A percentile compares a stretch with the other conserved stretches of the same genome.
These are phyloP conservation scores for Didymosphaeria variabile DNA, from an alignment of 2,329 filamentous ascomycete genomes.

Conservation along the genomic window DNA sequence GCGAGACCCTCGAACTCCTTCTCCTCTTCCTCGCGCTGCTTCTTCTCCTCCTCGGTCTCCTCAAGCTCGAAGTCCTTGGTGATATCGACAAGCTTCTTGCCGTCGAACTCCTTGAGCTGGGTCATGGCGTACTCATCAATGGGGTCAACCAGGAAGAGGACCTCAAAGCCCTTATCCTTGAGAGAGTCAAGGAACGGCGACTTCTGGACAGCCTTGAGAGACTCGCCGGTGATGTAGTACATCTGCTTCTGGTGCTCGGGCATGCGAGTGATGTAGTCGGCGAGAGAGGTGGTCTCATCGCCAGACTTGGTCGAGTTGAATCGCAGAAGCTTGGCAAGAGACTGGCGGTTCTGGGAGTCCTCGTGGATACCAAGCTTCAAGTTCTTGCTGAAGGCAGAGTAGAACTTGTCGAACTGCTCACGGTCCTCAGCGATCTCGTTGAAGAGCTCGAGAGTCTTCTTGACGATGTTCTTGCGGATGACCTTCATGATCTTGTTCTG, in stretches of 20 bases:
- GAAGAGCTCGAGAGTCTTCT: conserved; percentile 99
- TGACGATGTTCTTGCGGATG: conserved; percentile 99
- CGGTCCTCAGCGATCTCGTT: conserved; percentile 98
- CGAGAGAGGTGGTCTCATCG: conserved; percentile 91
- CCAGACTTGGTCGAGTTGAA: conserved; percentile 99
- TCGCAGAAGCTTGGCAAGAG: conserved; percentile 96
- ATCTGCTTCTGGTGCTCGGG: conserved; percentile 99
- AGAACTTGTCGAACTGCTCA: conserved; percentile 99
- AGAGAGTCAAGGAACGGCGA: conserved; percentile 99
- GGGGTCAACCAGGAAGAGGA: conserved; percentile 98
- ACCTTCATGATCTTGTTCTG: conserved; percentile 99
- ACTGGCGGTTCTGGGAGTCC: conserved; percentile 94
- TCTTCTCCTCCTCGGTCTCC: conserved; percentile 99
- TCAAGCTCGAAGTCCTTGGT: conserved; percentile 99
- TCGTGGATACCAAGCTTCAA: conserved; percentile 99
- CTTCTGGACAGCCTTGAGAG: conserved; percentile 96
- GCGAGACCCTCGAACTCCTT: conserved; percentile 96
- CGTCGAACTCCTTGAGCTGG: conserved; percentile 99
- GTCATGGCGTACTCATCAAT: conserved; percentile 99
- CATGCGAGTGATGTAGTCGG: conserved; percentile 99
- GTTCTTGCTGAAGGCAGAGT: conserved; percentile 99
- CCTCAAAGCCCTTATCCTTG: conserved; percentile 99
- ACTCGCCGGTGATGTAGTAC: conserved; percentile 99
- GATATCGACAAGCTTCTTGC: conserved; percentile 99
- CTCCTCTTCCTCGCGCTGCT: conserved; percentile 91